These are phyloP conservation scores for Chaetomiaceae sp. DNA, from an alignment of 2,329 filamentous ascomycete species.

Conservation along the genomic window DNA sequence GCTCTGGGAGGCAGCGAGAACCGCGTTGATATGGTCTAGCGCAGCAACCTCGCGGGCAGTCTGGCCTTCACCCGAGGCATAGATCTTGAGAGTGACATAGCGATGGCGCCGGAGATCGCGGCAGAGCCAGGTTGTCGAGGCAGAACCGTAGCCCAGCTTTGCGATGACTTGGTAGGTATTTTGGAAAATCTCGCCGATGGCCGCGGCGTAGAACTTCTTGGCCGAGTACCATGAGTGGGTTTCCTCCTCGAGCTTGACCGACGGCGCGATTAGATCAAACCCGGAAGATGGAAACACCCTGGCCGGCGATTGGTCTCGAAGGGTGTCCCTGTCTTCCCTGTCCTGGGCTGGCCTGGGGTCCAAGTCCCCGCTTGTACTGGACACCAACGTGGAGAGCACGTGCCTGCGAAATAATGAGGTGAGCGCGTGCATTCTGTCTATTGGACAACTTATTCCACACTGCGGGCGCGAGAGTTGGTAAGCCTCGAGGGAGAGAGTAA, in stretches of 20 bases:
- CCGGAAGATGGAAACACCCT: background rate
- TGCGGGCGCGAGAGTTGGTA: no score
- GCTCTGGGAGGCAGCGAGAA: background rate
- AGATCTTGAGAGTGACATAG: conserved; percentile 12
- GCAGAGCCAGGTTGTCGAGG: conserved; percentile 41
- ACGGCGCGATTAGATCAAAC: background rate
- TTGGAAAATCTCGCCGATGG: conserved; percentile 32
- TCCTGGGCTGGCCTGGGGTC: no score
- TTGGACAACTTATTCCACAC: no score
- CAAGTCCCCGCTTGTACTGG: no score
- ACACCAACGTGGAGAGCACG: no score
- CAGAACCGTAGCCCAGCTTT: conserved; percentile 40
- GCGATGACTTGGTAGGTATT: conserved; percentile 34
- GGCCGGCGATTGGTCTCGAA: background rate
- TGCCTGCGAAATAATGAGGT: no score
- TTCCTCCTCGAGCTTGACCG: conserved; percentile 27
- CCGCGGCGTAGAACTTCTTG: conserved; percentile 35
- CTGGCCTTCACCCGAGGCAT: background rate
- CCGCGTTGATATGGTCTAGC: conserved; percentile 4
- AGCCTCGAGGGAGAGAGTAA: no score
- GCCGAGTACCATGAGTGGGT: conserved; percentile 23
- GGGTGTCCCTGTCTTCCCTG: no score
- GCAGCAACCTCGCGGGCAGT: conserved; percentile 3
- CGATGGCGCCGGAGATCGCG: conserved; percentile 29
- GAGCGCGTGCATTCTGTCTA: no score